phyloP scores from a whole-genome alignment of 2,329 filamentous ascomycete genomes.

The Cladophialophora psammophila region DNA sequence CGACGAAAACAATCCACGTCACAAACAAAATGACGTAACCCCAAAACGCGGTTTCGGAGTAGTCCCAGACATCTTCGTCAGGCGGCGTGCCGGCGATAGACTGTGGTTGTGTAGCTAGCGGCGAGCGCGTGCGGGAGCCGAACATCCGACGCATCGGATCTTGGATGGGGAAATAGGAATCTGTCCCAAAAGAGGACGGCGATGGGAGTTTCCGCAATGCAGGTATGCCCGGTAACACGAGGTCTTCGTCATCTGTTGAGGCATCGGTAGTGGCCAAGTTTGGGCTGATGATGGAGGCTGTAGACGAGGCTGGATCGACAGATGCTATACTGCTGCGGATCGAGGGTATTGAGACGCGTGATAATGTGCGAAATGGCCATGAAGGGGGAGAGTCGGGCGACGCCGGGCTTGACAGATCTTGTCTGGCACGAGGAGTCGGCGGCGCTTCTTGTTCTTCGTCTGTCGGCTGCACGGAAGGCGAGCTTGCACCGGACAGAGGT shows the following conservation, averaged over 20 bases:
- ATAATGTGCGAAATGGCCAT: conserved; percentile 39
- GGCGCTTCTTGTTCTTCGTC: conserved; percentile 33
- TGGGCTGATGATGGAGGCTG: conserved; percentile 56
- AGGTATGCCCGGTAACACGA: conserved; percentile 65
- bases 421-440: conserved; percentile 35
- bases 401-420: conserved; percentile 29
- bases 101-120: conserved; percentile 49
- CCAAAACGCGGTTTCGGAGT: conserved; percentile 96
- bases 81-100: conserved; percentile 42
- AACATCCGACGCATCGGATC: conserved; percentile 45
- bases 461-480: conserved; percentile 25
- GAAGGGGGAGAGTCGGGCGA: conserved; percentile 39
- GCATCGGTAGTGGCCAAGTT: conserved; percentile 69
- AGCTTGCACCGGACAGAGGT: conserved; percentile 43
- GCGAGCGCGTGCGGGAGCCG: conserved; percentile 47
- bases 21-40: conserved; percentile 90
- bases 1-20: conserved; percentile 95
- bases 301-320: conserved; percentile 46
- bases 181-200: conserved; percentile 56
- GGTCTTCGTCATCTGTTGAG: conserved; percentile 81
- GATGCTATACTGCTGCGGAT: conserved; percentile 46
- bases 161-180: conserved; percentile 66
- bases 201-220: conserved; percentile 44
- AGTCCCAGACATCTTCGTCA: conserved; percentile 74
- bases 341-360: conserved; percentile 40